These are phyloP conservation scores for Globisporangium ultimum DNA, from an alignment of 352 stramenopile genomes.

Conservation along the genomic window DNA sequence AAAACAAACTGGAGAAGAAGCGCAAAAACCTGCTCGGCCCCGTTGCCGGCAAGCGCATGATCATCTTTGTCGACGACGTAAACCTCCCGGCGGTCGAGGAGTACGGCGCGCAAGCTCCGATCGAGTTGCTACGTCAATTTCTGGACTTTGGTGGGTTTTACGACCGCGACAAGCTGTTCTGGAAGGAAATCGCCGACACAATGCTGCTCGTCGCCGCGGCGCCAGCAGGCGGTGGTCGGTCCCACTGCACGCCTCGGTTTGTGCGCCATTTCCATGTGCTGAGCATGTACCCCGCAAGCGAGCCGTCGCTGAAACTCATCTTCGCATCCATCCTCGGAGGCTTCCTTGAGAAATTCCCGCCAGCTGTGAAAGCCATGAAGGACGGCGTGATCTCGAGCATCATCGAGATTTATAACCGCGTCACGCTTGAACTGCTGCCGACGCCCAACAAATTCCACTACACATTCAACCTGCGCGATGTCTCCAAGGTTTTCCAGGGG, in stretches of 20 bases:
- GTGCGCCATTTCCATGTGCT: constrained; percentile 95
- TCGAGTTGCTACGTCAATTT: constrained; percentile 94
- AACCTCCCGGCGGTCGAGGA: constrained; percentile 94
- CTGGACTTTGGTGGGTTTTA: constrained; percentile 96
- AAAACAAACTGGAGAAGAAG: constrained; percentile 95
- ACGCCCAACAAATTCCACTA: constrained; percentile 94
- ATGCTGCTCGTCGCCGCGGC: constrained; percentile 89
- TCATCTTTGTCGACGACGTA: constrained; percentile 96
- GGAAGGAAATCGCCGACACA: constrained; percentile 94
- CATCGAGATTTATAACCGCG: constrained; percentile 93
- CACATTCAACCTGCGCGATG: constrained; percentile 95
- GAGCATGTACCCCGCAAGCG: constrained; percentile 89
- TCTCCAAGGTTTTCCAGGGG: constrained; percentile 95
- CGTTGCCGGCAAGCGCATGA: constrained; percentile 80
- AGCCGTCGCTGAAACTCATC: constrained; percentile 89
- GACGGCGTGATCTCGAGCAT: constrained; percentile 84
- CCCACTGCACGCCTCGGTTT: constrained; percentile 90
- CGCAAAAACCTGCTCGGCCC: constrained; percentile 92
- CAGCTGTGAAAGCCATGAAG: constrained; percentile 76
- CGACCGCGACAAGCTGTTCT: constrained; percentile 96
- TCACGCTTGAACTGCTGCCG: constrained; percentile 89
- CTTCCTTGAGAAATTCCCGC: constrained; percentile 89
- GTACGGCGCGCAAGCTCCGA: constrained; percentile 92
- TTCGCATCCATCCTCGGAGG: constrained; percentile 92
- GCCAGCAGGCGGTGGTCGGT: constrained; percentile 85